Conservation (phyloP, 805 yeast species). For the Isabelozyma heimii region DNA sequence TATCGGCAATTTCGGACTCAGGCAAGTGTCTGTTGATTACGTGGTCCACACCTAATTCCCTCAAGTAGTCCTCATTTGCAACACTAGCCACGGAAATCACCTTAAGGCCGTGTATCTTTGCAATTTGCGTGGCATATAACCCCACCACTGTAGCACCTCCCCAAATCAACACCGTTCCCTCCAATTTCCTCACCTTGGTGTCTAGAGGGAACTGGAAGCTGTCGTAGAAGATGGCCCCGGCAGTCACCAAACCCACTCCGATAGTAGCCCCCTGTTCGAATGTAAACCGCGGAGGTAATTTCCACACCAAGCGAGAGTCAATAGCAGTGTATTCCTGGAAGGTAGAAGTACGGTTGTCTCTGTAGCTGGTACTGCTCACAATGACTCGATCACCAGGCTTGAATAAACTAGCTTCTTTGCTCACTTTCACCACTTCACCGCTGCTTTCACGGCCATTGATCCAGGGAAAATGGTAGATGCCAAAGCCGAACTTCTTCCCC, state of each 20-base stretch:
- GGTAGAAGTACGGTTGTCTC: constrained; percentile 46
- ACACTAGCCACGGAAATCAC: constrained; percentile 29
- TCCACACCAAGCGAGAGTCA: constrained; percentile 46
- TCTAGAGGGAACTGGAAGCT: constrained; percentile 12
- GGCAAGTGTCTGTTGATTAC: constrained; percentile 33
- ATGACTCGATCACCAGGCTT: constrained; percentile 37
- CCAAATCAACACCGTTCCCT: constrained; percentile 36
- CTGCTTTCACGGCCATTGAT: constrained; percentile 48
- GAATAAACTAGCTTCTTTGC: constrained; percentile 27
- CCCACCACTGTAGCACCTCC: constrained; percentile 51
- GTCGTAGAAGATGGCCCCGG: constrained; percentile 24
- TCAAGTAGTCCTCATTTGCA: constrained; percentile 16
- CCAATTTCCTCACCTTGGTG: not conserved
- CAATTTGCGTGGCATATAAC: constrained; percentile 40
- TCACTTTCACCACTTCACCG: constrained; percentile 36
- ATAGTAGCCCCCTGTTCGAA: constrained; percentile 43
- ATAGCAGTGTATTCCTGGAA: constrained; percentile 46
- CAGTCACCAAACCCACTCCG: constrained; percentile 49
- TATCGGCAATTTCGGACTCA: constrained; percentile 9
- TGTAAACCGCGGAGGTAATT: constrained; percentile 30
- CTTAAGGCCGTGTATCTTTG: constrained; percentile 35
- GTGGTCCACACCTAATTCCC: constrained; percentile 23
- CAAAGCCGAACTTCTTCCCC: constrained; percentile 44
- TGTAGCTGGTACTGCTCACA: constrained; percentile 45
- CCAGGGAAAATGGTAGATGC: constrained; percentile 49